These are phyloP conservation scores for Cladobotryum protrusum DNA, from an alignment of 2,329 filamentous ascomycete species.

Conservation along the genomic window DNA sequence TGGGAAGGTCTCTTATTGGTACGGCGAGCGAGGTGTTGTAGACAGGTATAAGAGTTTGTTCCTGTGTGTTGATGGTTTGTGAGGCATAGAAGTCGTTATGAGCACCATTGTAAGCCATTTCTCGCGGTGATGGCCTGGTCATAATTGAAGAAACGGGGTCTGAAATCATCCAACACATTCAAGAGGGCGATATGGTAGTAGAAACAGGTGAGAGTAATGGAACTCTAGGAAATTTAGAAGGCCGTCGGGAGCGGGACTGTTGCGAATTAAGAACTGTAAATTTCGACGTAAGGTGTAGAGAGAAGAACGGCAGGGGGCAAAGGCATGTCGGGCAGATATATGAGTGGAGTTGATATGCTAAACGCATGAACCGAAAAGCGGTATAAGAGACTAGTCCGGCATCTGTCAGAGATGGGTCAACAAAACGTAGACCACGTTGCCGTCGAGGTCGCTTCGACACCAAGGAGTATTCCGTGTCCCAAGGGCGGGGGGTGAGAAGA, in stretches of 20 bases:
- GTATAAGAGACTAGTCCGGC: not conserved
- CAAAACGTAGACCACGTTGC: not conserved
- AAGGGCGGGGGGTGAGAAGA: not conserved
- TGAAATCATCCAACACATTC: not conserved
- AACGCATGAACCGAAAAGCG: not conserved
- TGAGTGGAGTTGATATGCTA: not conserved
- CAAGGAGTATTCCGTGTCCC: not conserved
- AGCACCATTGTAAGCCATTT: not conserved
- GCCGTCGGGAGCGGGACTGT: no score
- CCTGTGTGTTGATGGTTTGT: not conserved
- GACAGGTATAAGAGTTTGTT: not conserved
- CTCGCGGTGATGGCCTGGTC: not conserved
- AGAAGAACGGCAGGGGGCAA: not conserved
- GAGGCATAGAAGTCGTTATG: not conserved
- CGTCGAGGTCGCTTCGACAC: not conserved
- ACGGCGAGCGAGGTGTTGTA: not conserved
- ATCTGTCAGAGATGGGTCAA: not conserved
- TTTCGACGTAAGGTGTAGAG: not conserved
- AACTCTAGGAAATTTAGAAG: no score
- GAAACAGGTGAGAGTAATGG: no score
- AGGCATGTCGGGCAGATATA: not conserved
- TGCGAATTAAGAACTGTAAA: no score
- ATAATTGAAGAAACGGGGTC: not conserved
- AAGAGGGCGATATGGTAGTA: no score
- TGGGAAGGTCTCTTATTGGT: conserved; percentile 18